phyloP scores from a whole-genome alignment of 2,329 filamentous ascomycete species.

The Plenodomus tracheiphilus region DNA sequence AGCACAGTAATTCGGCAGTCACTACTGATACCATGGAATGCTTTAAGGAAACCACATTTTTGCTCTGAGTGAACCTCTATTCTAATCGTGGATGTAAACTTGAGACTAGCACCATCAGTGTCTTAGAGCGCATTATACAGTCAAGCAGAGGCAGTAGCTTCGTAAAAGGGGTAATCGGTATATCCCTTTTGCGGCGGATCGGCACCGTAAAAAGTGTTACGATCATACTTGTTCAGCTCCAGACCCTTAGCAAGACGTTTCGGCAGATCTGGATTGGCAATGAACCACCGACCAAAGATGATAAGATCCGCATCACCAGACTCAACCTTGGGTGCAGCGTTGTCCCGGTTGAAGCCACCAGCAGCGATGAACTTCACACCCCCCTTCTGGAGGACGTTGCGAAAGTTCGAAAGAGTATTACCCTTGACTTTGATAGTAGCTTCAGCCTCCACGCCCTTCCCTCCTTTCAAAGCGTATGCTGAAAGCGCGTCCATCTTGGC shows the following conservation, averaged over 20 bases:
- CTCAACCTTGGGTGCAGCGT: conserved; percentile 55
- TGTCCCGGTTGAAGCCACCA: conserved; percentile 58
- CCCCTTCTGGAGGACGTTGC: conserved; percentile 53
- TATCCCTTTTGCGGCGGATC: conserved; percentile 45
- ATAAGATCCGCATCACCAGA: conserved; percentile 44
- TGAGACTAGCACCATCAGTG: conserved; percentile 13
- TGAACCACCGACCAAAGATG: conserved; percentile 52
- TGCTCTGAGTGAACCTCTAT: no score
- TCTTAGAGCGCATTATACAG: conserved; percentile 5
- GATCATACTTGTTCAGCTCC: conserved; percentile 46
- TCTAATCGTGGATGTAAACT: no score
- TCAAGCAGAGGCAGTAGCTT: conserved; percentile 22
- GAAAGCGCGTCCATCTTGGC: conserved; percentile 45
- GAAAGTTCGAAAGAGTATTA: conserved; percentile 41
- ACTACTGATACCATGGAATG: no score
- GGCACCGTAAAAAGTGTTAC: conserved; percentile 51
- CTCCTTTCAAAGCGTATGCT: conserved; percentile 35
- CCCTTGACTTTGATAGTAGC: conserved; percentile 28
- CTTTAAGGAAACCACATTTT: no score
- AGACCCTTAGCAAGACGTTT: conserved; percentile 47
- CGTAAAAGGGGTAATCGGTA: conserved; percentile 46
- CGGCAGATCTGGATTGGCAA: conserved; percentile 52
- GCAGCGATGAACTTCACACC: conserved; percentile 60
- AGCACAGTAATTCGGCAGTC: no score
- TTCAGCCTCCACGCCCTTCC: conserved; percentile 37